phyloP scores from a whole-genome alignment of 2,329 filamentous ascomycete genomes.

The Thielaviopsis cerberus region DNA sequence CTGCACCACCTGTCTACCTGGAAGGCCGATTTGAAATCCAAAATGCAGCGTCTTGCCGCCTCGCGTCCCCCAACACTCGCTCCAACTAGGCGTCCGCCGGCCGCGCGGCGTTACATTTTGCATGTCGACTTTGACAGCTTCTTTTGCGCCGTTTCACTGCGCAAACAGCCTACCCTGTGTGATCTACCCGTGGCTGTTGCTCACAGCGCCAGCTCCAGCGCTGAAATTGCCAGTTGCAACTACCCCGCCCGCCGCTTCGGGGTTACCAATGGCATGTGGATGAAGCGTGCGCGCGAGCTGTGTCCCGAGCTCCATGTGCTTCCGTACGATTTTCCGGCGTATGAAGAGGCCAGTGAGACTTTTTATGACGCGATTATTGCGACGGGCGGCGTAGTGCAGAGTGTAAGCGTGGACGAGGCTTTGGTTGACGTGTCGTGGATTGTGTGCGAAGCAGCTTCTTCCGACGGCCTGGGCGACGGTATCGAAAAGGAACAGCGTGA shows the following conservation, averaged over 20 bases:
- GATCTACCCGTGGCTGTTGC: conserved; percentile 78
- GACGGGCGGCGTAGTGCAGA: conserved; percentile 71
- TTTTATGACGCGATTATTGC: conserved; percentile 77
- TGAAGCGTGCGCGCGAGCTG: conserved; percentile 69
- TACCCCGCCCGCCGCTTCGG: conserved; percentile 75
- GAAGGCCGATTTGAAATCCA: conserved; percentile 86
- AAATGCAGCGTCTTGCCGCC: conserved; percentile 61
- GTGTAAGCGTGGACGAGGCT: conserved; percentile 91
- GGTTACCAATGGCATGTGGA: conserved; percentile 98
- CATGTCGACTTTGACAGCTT: conserved; percentile 98
- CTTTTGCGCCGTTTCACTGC: conserved; percentile 80
- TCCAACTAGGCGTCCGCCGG: conserved; percentile 33
- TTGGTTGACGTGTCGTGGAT: conserved; percentile 63
- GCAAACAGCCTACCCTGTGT: conserved; percentile 53
- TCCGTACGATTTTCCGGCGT: conserved; percentile 89
- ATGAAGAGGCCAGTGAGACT: conserved; percentile 71
- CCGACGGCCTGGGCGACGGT: conserved; percentile 32
- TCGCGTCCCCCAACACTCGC: conserved; percentile 38
- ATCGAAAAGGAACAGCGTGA: conserved; percentile 55
- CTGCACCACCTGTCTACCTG: conserved; percentile 89
- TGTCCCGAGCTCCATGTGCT: conserved; percentile 75
- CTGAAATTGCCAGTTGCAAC: conserved; percentile 95
- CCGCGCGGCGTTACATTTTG: conserved; percentile 62
- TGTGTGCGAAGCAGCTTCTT: conserved; percentile 46
- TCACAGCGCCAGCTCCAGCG: conserved; percentile 66